Base-by-base conservation (phyloP, 345 rosid species). In the Nephelium lappaceum region DNA sequence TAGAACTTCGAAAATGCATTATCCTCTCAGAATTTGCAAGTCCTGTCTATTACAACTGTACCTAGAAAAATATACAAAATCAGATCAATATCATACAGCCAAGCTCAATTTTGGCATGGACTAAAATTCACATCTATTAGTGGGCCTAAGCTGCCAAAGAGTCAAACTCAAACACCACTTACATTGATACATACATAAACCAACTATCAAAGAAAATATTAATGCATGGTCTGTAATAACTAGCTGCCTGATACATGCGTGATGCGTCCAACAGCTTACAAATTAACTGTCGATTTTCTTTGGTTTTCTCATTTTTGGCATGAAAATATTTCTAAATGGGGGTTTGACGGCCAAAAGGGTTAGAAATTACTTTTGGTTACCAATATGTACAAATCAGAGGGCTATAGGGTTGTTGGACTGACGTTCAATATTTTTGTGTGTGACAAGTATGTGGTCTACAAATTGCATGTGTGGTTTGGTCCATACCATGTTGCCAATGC, bases 71-170 rank as follows among this genome's bases (percentile, higher is more conserved):
- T 3, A 72, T 38, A 57, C 75, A 73, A 60, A 73, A 57, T 41
- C 11, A 58, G 67, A 63, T 74, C 69, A 42, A 74, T 43, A 62
- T 74, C 71, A 47, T 36, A 24, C 76, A 51, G 67, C 67, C 14
- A 42, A 43, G 7, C 73, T 73, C 5, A 57, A 15, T 57, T 73
- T 67, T 57, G 74, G 24, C 69, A 73, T 27, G 61, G 15, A 39
- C 66, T 65, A 45, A 62, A 39, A 49, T 15, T 39, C n/a, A 21
- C 71, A 38, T 71, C 51, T 70, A 14, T 15, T 0, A 11, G 14
- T 18, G 77, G 65, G 41, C 73, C 61, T 51, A 9, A 73, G 51
- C 67, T 38, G 31, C 49, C 51, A n/a, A 57, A 31, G 8, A 51
- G 15, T 15, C 61, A 16, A 14, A 51, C 14, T 15, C 74, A 3